These are phyloP conservation scores for Euphorbia tirucalli DNA, from an alignment of 345 rosid species.

Conservation along the genomic window DNA sequence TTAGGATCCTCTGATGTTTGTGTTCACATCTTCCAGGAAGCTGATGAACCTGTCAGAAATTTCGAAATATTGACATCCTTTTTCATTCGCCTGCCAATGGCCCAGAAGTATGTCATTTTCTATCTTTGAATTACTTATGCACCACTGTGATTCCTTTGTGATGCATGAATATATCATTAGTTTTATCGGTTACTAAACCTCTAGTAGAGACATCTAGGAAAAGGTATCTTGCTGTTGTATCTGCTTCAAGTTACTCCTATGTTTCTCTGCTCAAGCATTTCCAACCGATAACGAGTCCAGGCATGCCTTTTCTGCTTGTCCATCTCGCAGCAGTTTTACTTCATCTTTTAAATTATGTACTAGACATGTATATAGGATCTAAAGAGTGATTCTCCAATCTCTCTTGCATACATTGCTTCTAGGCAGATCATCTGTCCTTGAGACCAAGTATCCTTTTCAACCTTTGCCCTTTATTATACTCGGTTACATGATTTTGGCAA, in stretches of 20 bases:
- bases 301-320: constrained; percentile 34
- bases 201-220: constrained; percentile 92
- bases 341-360: background rate
- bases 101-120: constrained; percentile 72
- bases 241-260: constrained; percentile 94
- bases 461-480: background rate
- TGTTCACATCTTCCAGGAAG: constrained; percentile 51
- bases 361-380: constrained; percentile 15
- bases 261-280: constrained; percentile 86
- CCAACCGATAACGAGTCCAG: constrained; percentile 89
- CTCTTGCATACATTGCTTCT: constrained; percentile 91
- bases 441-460: constrained; percentile 41
- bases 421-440: constrained; percentile 89
- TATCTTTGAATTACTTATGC: background rate
- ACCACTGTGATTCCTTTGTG: constrained; percentile 6
- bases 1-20: background rate
- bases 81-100: constrained; percentile 95
- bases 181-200: constrained; percentile 73
- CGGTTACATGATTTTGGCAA: constrained; percentile 6
- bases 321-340: background rate
- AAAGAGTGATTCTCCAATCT: constrained; percentile 44
- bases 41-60: constrained; percentile 83
- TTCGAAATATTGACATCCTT: constrained; percentile 86
- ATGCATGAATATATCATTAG: background rate
- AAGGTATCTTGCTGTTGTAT: constrained; percentile 87